These are phyloP conservation scores for Saturnispora bothae DNA, from an alignment of 805 yeast species.

Conservation along the genomic window DNA sequence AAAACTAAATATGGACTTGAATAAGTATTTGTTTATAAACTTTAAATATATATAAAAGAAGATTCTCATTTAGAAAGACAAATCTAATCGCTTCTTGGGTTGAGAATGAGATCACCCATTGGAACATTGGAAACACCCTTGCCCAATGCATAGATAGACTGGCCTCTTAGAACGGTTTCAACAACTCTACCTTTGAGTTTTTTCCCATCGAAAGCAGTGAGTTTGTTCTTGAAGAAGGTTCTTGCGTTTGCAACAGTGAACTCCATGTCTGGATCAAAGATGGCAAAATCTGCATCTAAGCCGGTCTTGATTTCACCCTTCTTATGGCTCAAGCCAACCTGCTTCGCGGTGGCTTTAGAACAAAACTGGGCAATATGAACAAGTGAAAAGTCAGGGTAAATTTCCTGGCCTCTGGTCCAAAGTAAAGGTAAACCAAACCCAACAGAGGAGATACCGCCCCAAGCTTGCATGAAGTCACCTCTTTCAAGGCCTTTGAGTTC, in stretches of 20 bases:
- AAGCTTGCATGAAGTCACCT: constrained; percentile 85
- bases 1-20: constrained; percentile 23
- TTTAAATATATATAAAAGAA: neutral
- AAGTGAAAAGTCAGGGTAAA: constrained; percentile 22
- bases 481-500: constrained; percentile 69
- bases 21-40: too few species aligned
- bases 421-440: constrained; percentile 82
- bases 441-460: constrained; percentile 95
- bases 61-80: neutral
- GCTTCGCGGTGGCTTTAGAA: constrained; percentile 70
- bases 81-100: constrained; percentile 34
- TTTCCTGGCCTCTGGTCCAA: constrained; percentile 59
- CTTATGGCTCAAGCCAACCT: constrained; percentile 60
- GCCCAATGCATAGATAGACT: constrained; percentile 46
- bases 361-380: constrained; percentile 72
- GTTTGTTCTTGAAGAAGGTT: constrained; percentile 71
- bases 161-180: constrained; percentile 74
- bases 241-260: constrained; percentile 43
- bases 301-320: constrained; percentile 73
- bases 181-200: constrained; percentile 60
- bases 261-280: constrained; percentile 56
- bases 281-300: constrained; percentile 77
- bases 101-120: constrained; percentile 49
- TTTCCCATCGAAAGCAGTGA: constrained; percentile 78
- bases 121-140: constrained; percentile 49